phyloP scores from a whole-genome alignment of 345 rosid genomes.

The Citropsis articulata region DNA sequence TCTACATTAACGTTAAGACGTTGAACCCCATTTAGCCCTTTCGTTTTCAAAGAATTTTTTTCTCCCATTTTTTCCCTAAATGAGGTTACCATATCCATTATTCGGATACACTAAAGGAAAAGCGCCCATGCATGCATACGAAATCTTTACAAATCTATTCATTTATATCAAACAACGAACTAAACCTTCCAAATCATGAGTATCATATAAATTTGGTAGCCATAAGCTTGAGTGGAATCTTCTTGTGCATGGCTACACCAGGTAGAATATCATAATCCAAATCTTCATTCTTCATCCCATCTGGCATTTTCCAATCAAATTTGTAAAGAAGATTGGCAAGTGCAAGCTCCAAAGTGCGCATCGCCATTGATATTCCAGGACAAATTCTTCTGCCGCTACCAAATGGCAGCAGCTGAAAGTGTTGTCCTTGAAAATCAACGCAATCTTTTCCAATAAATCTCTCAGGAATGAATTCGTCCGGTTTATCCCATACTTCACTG shows the following conservation, averaged over 20 bases:
- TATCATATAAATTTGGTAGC: background rate
- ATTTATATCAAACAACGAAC: no score
- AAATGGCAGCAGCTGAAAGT: slow-evolving; percentile 26
- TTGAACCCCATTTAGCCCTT: no score
- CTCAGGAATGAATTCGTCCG: slow-evolving; percentile 22
- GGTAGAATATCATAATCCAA: slow-evolving; percentile 16
- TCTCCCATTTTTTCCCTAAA: no score
- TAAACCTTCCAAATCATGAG: no score
- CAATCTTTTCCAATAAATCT: slow-evolving; percentile 21
- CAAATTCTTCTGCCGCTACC: slow-evolving; percentile 35
- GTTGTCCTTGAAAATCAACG: slow-evolving; percentile 21
- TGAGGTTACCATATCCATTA: no score
- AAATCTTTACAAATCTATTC: no score
- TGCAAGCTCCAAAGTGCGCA: slow-evolving; percentile 12
- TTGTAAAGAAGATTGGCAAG: slow-evolving; percentile 23
- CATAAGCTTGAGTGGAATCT: slow-evolving; percentile 15
- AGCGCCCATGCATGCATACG: no score
- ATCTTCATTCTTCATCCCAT: slow-evolving; percentile 17
- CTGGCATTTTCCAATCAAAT: slow-evolving; percentile 24
- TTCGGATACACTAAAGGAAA: no score
- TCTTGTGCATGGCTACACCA: slow-evolving; percentile 15
- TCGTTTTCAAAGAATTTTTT: no score
- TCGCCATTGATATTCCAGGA: slow-evolving; percentile 24
- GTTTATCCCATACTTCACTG: slow-evolving; percentile 23
- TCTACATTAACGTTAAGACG: no score